Evolutionary conservation across 768 basidiomycete genomes (phyloP), one percentile per base, ranked within the genome.

Genomic region (Rhizopogon salebrosus): DNA sequence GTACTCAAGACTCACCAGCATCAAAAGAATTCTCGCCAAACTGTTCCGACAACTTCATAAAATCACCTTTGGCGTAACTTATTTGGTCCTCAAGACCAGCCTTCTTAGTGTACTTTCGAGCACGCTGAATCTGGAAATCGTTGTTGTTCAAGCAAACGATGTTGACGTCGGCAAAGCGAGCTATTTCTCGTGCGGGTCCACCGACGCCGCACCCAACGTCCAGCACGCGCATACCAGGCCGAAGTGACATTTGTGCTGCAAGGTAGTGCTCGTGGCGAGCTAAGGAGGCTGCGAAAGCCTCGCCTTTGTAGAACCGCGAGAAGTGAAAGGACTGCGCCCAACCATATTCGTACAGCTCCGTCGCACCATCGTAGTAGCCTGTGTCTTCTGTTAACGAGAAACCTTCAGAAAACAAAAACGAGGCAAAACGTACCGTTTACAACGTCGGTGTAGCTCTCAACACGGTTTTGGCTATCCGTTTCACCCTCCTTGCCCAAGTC

Each of bases 211-310:
- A 95, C 5, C 94, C 94, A 57, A 98, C 92, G 66, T 98, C 94
- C 55, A 98, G 84, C 37, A 98, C 92, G 41, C 85, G 81, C 92
- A 94, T 94, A 40, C 91, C 89, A 1, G 91, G 83, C 53, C 80
- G 80, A 56, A 98, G 75, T 45, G 70, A 64, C 84, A 95, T 91
- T 64, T 89, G 80, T 10, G 85, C 72, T 16, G 92, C 84, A 60
- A 98, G 88, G 75, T 92, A 98, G 72, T 95, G 92, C 71, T 98
- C 93, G 66, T 95, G 94, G 41, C 94, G 85, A n/a, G 94, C 92
- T 8, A 59, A 69, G 18, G 83, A 82, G 9, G 81, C 80, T 9
- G 74, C 68, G 70, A 85, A 85, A 6, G 77, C 78, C 70, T 90
- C 86, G 60, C 93, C 93, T 71, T 84, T 85, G 80, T 86, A 91